Evolutionary conservation across 352 stramenopile genomes (phyloP), one percentile per base, ranked within the genome.

Genomic region (Globisporangium abappressorium): DNA sequence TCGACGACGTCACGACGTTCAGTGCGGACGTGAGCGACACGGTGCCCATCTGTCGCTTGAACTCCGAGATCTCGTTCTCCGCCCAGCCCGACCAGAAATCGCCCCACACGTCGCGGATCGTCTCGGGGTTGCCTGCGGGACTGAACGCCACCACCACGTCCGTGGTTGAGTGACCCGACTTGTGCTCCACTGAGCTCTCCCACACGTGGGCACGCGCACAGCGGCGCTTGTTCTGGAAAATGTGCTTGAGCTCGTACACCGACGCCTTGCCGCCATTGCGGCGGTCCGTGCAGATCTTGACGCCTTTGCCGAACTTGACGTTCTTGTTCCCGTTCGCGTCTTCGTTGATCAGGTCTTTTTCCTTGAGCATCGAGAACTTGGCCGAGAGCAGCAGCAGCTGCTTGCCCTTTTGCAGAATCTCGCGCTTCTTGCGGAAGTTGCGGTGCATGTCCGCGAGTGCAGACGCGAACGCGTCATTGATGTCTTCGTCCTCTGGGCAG

Each of bases 321-420:
- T 94, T 94, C 73, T 93, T 95, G 79, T 94, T 94, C 57, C 87
- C 87, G 3, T 92, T 70, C 1, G 87, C 87, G 66, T 95, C 87
- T 73, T 91, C 85, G 62, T 94, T 95, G 49, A 95, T 79, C n/a
- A 92, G 58, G 20, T 95, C 87, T 33, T 85, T 90, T 51, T 93
- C 85, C 62, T 94, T 95, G 24, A 93, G 82, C 87, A 95, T 95
- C 14, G 84, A 90, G 38, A 95, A 95, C 63, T 95, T 95, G 64
- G 87, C 87, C 61, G 87, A 92, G 15, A 95, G 73, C 43, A 95
- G 70, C 55, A 95, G 57, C 11, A 95, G 65, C 62, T 90, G 75
- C 70, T 95, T 95, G 30, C 81, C 81, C 56, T 86, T 87, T n/a
- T 82, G 74, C 55, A 95, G 55, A 69, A 95, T 94, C 66, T 90